Conservation (phyloP, 495 filamentous ascomycete species). For the Bombardia bombarda region DNA sequence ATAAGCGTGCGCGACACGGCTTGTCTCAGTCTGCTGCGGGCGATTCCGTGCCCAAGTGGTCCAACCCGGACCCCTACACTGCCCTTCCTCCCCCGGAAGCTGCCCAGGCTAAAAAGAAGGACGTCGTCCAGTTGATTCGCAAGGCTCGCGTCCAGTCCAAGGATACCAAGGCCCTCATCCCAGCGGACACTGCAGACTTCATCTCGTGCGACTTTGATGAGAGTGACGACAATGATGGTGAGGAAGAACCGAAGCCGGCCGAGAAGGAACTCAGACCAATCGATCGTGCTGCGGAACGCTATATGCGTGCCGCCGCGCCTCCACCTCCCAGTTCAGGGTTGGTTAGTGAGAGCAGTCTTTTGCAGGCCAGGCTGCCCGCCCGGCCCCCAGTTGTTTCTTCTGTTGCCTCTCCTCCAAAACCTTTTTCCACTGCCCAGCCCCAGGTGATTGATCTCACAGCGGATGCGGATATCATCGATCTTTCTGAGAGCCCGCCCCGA, state of each 20-base stretch:
- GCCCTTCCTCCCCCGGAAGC: conserved; percentile 64
- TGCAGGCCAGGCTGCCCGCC: neutral
- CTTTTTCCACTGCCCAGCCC: neutral
- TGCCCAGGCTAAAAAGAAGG: conserved; percentile 57
- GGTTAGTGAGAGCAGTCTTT: too few species aligned
- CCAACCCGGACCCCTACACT: conserved; percentile 89
- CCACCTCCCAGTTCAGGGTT: conserved; percentile 3
- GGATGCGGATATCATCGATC: conserved; percentile 1
- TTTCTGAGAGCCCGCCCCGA: conserved; percentile 1
- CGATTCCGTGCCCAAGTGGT: conserved; percentile 64
- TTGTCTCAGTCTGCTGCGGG: conserved; percentile 27
- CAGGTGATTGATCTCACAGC: conserved; percentile 18
- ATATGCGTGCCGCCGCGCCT: neutral
- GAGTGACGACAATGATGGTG: conserved; percentile 27
- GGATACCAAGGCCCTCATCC: conserved; percentile 45
- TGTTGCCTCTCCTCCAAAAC: too few species aligned
- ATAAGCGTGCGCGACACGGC: conserved; percentile 37
- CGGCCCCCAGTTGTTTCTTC: neutral
- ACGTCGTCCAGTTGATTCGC: conserved; percentile 79
- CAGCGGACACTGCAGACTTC: conserved; percentile 61
- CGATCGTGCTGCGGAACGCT: too few species aligned
- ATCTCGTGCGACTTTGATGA: conserved; percentile 68
- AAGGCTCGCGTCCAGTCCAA: conserved; percentile 60
- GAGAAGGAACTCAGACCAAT: too few species aligned
- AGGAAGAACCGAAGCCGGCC: neutral